Evolutionary conservation across 495 filamentous ascomycete genomes (phyloP).

Genomic region (Staphylotrichum tortipilum): DNA sequence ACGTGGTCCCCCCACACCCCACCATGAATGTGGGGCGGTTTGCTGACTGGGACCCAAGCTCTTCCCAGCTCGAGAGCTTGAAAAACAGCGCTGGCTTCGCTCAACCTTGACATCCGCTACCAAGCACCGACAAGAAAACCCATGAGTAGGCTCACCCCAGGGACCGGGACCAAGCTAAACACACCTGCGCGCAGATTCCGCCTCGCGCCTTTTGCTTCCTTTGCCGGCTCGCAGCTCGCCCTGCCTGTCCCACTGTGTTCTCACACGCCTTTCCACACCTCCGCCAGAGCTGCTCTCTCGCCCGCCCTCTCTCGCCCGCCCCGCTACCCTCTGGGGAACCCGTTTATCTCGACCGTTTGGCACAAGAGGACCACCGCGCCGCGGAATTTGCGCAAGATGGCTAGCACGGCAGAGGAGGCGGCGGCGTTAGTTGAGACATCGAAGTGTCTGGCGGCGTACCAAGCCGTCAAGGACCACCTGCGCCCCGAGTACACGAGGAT

Average conservation of each 20-base stretch:
- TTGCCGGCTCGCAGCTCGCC: not conserved
- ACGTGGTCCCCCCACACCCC: too few species aligned
- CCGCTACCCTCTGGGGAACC: too few species aligned
- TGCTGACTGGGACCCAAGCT: too few species aligned
- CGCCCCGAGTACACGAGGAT: conserved; percentile 59
- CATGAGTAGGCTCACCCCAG: conserved; percentile 8
- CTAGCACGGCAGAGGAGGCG: conserved; percentile 14
- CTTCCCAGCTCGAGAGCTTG: too few species aligned
- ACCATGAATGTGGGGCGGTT: too few species aligned
- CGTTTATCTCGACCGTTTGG: too few species aligned
- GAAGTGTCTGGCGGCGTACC: conserved; percentile 74
- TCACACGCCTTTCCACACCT: not conserved
- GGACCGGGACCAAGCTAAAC: not conserved
- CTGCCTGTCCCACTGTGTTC: too few species aligned
- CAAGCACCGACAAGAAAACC: not conserved
- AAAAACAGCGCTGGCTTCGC: too few species aligned
- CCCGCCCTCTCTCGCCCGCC: not conserved
- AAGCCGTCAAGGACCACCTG: conserved; percentile 82
- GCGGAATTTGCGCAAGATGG: conserved; percentile 13
- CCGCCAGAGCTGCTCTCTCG: not conserved
- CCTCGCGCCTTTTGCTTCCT: not conserved
- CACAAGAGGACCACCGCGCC: not conserved
- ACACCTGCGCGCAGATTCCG: not conserved
- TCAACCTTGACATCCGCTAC: too few species aligned
- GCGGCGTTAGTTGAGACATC: conserved; percentile 58